Conservation (phyloP, 768 basidiomycete species). For the Collybiopsis luxurians region DNA sequence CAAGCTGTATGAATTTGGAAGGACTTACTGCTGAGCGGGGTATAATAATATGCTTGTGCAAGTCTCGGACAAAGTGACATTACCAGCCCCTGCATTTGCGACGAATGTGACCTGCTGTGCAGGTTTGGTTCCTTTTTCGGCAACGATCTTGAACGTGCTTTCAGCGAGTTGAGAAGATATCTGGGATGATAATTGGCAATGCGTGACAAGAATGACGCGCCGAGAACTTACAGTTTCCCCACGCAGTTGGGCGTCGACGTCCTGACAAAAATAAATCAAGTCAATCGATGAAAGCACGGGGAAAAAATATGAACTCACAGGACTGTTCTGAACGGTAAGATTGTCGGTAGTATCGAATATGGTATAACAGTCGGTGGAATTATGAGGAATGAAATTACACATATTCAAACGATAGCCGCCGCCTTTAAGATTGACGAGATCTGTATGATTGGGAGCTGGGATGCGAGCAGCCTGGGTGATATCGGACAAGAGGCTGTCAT, state of each 20-base stretch:
- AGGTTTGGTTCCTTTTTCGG: neutral
- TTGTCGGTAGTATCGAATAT: conserved; percentile 23
- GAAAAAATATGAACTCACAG: neutral
- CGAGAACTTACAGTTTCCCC: neutral
- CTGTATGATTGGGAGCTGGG: conserved; percentile 33
- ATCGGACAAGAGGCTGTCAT: conserved; percentile 29
- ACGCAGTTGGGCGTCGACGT: neutral
- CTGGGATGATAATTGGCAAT: neutral
- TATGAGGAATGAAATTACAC: conserved; percentile 44
- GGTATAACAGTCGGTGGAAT: conserved; percentile 25
- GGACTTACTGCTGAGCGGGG: conserved; percentile 40
- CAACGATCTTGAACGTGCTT: neutral
- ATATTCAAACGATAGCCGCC: conserved; percentile 31
- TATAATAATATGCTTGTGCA: conserved; percentile 46
- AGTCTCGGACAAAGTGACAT: conserved; percentile 27
- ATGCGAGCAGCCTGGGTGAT: conserved; percentile 37
- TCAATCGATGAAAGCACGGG: neutral
- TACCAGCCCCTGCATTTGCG: neutral
- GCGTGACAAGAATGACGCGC: neutral
- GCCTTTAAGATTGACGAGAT: conserved; percentile 24
- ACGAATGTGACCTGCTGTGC: neutral
- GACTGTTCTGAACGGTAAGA: neutral
- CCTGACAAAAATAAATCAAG: neutral
- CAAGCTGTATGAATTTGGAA: neutral
- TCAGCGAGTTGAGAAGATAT: neutral